phyloP scores from a whole-genome alignment of 495 filamentous ascomycete species.

The Polyplosphaeria fusca region DNA sequence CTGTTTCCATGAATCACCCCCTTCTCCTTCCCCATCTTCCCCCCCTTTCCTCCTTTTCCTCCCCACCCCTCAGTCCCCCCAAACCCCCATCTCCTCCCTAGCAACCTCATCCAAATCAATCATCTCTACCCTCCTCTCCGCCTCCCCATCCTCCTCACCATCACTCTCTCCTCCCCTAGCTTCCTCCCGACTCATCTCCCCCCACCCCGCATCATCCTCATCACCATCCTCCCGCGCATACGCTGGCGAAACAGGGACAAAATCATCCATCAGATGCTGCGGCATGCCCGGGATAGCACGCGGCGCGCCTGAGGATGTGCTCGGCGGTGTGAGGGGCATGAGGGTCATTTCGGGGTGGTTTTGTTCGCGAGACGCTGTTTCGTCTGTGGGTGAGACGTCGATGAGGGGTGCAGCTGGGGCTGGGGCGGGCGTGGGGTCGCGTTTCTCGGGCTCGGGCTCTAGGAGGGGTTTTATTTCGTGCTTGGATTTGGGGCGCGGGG shows the following conservation, averaged over 20 bases:
- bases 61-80: slow-evolving; percentile 21
- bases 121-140: slow-evolving; percentile 4
- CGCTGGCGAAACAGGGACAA: slow-evolving; percentile 22
- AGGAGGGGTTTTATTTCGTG: not conserved
- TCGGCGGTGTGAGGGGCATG: slow-evolving; percentile 13
- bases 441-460: not conserved
- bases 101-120: slow-evolving; percentile 27
- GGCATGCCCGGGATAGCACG: slow-evolving; percentile 6
- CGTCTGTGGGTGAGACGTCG: not conserved
- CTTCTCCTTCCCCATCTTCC: not conserved
- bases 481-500: not conserved
- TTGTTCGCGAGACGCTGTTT: not conserved
- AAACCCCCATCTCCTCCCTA: slow-evolving; percentile 28
- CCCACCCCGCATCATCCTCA: slow-evolving; percentile 26
- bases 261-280: slow-evolving; percentile 25
- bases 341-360: slow-evolving; percentile 16
- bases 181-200: slow-evolving; percentile 22
- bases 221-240: slow-evolving; percentile 2
- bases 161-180: slow-evolving; percentile 11
- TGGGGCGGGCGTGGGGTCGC: not conserved
- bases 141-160: not conserved
- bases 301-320: not conserved
- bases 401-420: not conserved
- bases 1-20: no score
- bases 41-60: slow-evolving; percentile 3